Base-by-base conservation (phyloP, 352 stramenopile species). In the Globisporangium camurandrum region DNA sequence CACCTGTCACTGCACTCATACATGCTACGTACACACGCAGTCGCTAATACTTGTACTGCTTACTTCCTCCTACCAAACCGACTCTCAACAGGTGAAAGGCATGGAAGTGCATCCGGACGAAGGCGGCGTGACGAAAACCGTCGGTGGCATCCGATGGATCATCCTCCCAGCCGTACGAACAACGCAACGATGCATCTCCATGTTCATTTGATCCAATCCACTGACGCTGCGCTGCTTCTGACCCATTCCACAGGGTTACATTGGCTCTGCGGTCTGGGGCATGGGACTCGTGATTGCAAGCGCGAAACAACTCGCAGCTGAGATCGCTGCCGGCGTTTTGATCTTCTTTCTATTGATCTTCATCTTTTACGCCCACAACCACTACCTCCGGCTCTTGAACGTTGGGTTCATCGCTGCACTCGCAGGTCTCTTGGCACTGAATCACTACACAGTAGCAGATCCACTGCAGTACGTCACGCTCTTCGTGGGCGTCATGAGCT, bases 61-160 rank as follows among this genome's bases (percentile, higher is more conserved):
- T 17, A 9, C 4, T 16, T 22, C 11, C 52, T n/a, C n/a, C n/a
- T n/a, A n/a, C n/a, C n/a, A n/a, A n/a, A n/a, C n/a, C n/a, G n/a
- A n/a, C n/a, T n/a, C n/a, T n/a, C n/a, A n/a, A 11, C 50, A 85
- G 71, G 83, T 94, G 33, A 87, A 77, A 57, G 77, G 83, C 36
- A 95, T 95, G 83, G 82, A 95, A 56, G 84, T 95, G 46, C 79
- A 94, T 43, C 82, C 78, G 31, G 78, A 95, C 42, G 84, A 95
- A 72, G 84, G 84, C 24, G 84, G 84, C 42, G 81, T 92, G 49
- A 95, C 84, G 38, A 93, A 89, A 53, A 88, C 75, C 17, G 64
- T 82, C 45, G 81, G 81, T 39, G 81, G 81, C 14, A 50, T 81
- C 37, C 61, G 75, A 49, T 86, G 76, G 66, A 64, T 88, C 54